These are phyloP conservation scores for Phytophthora boehmeriae DNA, from an alignment of 352 stramenopile species.

Conservation along the genomic window DNA sequence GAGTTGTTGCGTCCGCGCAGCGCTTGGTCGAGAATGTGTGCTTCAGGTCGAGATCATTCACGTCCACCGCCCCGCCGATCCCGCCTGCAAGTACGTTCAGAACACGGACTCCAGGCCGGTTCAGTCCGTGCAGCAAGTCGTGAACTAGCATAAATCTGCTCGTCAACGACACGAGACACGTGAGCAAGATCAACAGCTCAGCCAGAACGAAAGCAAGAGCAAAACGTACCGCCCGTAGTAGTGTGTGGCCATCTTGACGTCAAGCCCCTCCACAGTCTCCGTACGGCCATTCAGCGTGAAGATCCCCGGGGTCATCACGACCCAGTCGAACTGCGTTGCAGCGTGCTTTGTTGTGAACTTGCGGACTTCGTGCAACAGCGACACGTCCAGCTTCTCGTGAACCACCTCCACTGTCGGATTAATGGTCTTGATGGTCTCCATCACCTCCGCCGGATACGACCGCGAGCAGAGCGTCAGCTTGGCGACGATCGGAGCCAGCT, in stretches of 20 bases:
- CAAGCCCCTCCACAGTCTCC: conserved; percentile 17
- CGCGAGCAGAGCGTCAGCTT: conserved; percentile 22
- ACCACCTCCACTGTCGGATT: conserved; percentile 21
- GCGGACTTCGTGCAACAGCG: conserved; percentile 17
- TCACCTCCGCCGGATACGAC: conserved; percentile 17
- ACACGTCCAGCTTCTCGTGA: conserved; percentile 21
- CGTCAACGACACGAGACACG: background rate
- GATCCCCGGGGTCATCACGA: conserved; percentile 28
- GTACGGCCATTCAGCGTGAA: conserved; percentile 17
- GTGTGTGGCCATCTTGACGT: conserved; percentile 28
- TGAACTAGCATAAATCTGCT: conserved; percentile 29
- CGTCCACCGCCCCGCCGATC: conserved; percentile 15
- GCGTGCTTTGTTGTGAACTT: conserved; percentile 18
- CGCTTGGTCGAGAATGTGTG: conserved; percentile 16
- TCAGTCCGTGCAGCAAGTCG: conserved; percentile 21
- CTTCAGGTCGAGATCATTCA: conserved; percentile 33
- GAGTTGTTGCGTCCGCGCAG: conserved; percentile 23
- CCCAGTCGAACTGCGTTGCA: conserved; percentile 31
- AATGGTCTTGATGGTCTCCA: conserved; percentile 16
- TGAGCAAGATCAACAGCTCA: background rate
- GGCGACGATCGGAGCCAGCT: conserved; percentile 15
- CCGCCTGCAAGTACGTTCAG: conserved; percentile 22
- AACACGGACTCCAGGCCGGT: conserved; percentile 25
- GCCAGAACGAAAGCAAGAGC: background rate
- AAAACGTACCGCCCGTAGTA: conserved; percentile 26